Conservation (phyloP, 257 asterid genomes). For the Haberlea rhodopensis region DNA sequence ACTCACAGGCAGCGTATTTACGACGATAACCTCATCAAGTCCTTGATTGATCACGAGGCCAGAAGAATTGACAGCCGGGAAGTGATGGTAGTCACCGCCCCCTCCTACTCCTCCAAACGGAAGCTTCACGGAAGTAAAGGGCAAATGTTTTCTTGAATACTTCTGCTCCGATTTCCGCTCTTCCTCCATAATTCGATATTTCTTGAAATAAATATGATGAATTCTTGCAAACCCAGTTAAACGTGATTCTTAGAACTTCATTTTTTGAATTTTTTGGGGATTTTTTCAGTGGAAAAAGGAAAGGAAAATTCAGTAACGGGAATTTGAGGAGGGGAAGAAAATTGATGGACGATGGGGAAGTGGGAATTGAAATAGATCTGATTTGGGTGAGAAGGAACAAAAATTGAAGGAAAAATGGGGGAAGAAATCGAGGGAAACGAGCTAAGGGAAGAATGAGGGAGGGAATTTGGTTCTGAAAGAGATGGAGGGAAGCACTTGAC, state of each 20-base stretch:
- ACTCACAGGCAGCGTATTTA: constrained; percentile 75
- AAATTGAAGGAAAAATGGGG: constrained; percentile 36
- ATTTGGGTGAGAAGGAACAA: constrained; percentile 46
- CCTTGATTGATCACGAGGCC: constrained; percentile 38
- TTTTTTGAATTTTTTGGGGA: too few species aligned
- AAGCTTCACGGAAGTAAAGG: constrained; percentile 65
- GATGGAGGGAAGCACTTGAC: constrained; percentile 80
- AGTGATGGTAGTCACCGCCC: constrained; percentile 64
- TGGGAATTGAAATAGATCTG: constrained; percentile 43
- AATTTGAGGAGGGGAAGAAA: constrained; percentile 20
- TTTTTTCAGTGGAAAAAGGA: too few species aligned
- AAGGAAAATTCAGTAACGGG: too few species aligned
- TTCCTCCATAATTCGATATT: constrained; percentile 54
- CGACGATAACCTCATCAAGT: constrained; percentile 54
- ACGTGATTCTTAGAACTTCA: too few species aligned
- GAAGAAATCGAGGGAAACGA: constrained; percentile 61
- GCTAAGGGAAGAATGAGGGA: constrained; percentile 30
- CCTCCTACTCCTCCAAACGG: constrained; percentile 50
- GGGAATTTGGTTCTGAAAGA: constrained; percentile 88
- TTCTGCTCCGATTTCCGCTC: constrained; percentile 39
- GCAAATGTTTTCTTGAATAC: constrained; percentile 58
- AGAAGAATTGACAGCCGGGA: constrained; percentile 41
- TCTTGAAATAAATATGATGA: constrained; percentile 22
- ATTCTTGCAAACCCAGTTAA: too few species aligned
- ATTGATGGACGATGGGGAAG: constrained; percentile 27